Conservation (phyloP, 331 rosid genomes). For the Phaseolus coccineus region DNA sequence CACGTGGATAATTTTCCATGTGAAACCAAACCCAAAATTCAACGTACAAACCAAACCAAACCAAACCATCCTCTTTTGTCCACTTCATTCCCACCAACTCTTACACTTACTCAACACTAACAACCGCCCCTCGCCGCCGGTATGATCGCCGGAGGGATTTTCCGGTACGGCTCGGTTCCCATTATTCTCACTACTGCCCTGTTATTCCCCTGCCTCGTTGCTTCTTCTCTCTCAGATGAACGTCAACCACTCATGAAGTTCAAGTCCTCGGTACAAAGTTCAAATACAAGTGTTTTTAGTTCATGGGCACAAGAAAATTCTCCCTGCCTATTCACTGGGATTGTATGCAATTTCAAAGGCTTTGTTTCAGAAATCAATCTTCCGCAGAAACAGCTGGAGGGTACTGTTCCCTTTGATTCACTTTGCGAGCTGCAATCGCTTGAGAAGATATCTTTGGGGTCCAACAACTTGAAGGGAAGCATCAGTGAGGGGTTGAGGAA, state of each 20-base stretch:
- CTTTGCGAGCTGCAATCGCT: conserved; percentile 66
- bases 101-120: conserved; percentile 29
- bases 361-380: conserved; percentile 74
- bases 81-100: conserved; percentile 24
- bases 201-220: conserved; percentile 48
- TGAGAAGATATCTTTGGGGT: conserved; percentile 61
- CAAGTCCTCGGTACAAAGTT: conserved; percentile 60
- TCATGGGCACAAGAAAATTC: conserved; percentile 60
- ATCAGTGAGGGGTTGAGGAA: conserved; percentile 60
- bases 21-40: conserved; percentile 30
- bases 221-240: conserved; percentile 54
- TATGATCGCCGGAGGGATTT: conserved; percentile 51
- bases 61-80: not conserved
- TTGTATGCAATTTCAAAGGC: conserved; percentile 62
- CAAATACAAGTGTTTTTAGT: conserved; percentile 50
- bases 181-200: conserved; percentile 41
- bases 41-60: not conserved
- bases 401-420: conserved; percentile 68
- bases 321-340: conserved; percentile 67
- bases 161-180: conserved; percentile 39
- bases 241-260: conserved; percentile 58
- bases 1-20: conserved; percentile 40
- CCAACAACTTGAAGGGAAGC: conserved; percentile 58
- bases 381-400: conserved; percentile 48
- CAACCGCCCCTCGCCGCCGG: conserved; percentile 14